phyloP scores from a whole-genome alignment of 1,284 basidiomycete genomes.

The Boletellus deceptivus region DNA sequence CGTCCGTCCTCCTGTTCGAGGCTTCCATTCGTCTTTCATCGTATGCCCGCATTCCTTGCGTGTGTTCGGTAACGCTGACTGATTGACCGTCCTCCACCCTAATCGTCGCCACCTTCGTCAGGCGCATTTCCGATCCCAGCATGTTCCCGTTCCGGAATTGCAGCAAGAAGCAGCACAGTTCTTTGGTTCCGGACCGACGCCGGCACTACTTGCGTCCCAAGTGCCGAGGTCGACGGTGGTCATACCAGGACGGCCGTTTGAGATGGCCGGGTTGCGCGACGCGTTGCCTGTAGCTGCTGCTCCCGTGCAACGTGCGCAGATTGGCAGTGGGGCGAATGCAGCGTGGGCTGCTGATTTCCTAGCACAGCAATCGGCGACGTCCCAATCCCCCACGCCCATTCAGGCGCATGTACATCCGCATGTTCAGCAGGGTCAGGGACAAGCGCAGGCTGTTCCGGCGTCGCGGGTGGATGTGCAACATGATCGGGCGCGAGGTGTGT shows the following conservation, averaged over 20 bases:
- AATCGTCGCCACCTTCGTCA: neutral
- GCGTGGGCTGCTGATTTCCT: conserved; percentile 52
- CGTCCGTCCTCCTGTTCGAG: neutral
- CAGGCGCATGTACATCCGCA: neutral
- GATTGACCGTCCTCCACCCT: neutral
- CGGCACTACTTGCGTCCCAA: conserved; percentile 25
- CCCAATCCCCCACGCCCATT: conserved; percentile 5
- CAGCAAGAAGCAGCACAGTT: conserved; percentile 69
- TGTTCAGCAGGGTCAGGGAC: conserved; percentile 2
- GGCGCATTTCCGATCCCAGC: conserved; percentile 57
- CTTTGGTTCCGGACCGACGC: conserved; percentile 44
- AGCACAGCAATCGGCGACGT: conserved; percentile 35
- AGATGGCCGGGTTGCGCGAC: conserved; percentile 56
- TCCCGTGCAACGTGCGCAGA: conserved; percentile 30
- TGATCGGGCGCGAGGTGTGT: conserved; percentile 20
- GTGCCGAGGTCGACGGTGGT: conserved; percentile 29
- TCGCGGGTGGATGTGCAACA: conserved; percentile 15
- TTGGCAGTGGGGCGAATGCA: conserved; percentile 7
- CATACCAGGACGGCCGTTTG: conserved; percentile 35
- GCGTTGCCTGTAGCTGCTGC: conserved; percentile 43
- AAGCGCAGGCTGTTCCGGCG: conserved; percentile 5
- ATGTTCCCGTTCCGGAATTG: conserved; percentile 40
- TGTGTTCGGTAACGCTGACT: neutral
- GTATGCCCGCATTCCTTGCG: neutral
- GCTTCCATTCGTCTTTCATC: conserved; percentile 9